These are phyloP conservation scores for Pythium guiyangense DNA, from an alignment of 352 stramenopile genomes.

Conservation along the genomic window DNA sequence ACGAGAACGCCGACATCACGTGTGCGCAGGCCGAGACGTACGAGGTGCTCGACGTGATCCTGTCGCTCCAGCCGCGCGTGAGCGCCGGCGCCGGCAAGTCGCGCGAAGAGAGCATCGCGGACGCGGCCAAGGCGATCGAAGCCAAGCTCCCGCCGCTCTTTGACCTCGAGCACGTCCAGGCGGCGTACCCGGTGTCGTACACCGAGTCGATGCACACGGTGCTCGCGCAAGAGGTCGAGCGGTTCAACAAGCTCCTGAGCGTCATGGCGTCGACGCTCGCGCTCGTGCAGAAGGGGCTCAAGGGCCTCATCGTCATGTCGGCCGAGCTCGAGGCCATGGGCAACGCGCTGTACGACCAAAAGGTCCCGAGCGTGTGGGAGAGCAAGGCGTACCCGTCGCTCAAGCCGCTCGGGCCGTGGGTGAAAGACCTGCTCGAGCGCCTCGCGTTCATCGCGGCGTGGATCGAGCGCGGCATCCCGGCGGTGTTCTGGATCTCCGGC, in stretches of 20 bases:
- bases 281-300: conserved; percentile 65
- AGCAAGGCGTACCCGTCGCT: conserved; percentile 88
- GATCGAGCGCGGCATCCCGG: conserved; percentile 70
- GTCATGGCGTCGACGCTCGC: conserved; percentile 66
- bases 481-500: conserved; percentile 88
- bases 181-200: conserved; percentile 89
- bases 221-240: conserved; percentile 83
- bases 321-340: conserved; percentile 84
- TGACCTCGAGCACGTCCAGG: conserved; percentile 71
- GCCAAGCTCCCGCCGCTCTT: conserved; percentile 54
- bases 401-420: conserved; percentile 86
- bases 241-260: conserved; percentile 76
- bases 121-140: conserved; percentile 70
- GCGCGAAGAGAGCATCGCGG: conserved; percentile 72
- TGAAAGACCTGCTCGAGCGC: conserved; percentile 81
- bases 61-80: conserved; percentile 75
- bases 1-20: conserved; percentile 93
- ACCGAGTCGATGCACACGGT: conserved; percentile 96
- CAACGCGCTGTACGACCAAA: conserved; percentile 85
- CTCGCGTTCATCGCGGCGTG: conserved; percentile 68
- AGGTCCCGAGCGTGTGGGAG: conserved; percentile 87
- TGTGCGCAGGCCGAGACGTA: conserved; percentile 88
- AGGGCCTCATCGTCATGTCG: conserved; percentile 85
- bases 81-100: conserved; percentile 62
- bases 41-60: conserved; percentile 83